phyloP scores from a whole-genome alignment of 2,329 filamentous ascomycete species.

The Microdochium trichocladiopsis region DNA sequence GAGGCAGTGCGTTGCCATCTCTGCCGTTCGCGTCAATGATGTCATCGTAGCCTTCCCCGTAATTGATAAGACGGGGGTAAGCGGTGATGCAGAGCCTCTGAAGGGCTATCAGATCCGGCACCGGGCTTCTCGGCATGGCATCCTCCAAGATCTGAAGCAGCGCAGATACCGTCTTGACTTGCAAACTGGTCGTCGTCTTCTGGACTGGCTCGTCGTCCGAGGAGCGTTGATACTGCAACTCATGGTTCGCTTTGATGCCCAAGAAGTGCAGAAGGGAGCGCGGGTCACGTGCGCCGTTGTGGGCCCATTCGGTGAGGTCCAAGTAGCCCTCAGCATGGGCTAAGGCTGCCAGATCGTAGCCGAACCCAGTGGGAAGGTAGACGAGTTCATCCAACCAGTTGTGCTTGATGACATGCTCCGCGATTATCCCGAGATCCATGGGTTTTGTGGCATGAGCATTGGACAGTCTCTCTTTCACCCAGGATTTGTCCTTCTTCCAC shows the following conservation, averaged over 20 bases:
- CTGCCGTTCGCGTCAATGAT: conserved; percentile 82
- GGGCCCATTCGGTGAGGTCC: conserved; percentile 75
- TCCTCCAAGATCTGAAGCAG: conserved; percentile 75
- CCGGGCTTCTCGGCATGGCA: conserved; percentile 49
- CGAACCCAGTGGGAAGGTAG: conserved; percentile 73
- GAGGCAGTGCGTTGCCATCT: conserved; percentile 73
- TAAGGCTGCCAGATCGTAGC: conserved; percentile 77
- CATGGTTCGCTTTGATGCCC: conserved; percentile 75
- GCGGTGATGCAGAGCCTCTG: conserved; percentile 86
- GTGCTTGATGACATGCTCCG: conserved; percentile 75
- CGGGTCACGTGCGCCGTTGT: conserved; percentile 61
- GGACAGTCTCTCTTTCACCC: conserved; percentile 75
- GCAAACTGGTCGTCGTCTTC: conserved; percentile 65
- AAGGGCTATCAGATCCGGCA: conserved; percentile 67
- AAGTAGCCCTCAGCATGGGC: conserved; percentile 77
- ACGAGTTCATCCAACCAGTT: conserved; percentile 80
- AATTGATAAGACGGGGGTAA: conserved; percentile 93
- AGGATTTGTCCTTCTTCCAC: conserved; percentile 84
- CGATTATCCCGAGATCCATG: conserved; percentile 60
- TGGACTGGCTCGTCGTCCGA: conserved; percentile 50
- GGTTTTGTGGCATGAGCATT: conserved; percentile 67
- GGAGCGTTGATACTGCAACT: conserved; percentile 64
- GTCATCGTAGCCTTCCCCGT: conserved; percentile 85
- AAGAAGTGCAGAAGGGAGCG: conserved; percentile 72
- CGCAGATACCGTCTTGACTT: conserved; percentile 77